Conservation (phyloP, 2,329 filamentous ascomycete genomes). For the Aureobasidium lini region DNA sequence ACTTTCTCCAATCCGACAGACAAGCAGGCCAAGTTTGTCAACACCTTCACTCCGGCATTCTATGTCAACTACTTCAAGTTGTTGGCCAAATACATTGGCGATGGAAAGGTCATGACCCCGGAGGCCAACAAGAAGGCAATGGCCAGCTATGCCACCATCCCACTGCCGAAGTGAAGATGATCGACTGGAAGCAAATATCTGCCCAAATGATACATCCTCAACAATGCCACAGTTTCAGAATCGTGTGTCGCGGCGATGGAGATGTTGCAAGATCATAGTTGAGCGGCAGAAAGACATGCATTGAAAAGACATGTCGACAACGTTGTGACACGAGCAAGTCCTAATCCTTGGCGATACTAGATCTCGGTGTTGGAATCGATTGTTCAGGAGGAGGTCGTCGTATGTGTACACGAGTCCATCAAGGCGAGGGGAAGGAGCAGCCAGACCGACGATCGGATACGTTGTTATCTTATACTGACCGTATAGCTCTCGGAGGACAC, state of each 20-base stretch:
- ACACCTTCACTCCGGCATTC: slow-evolving; percentile 50
- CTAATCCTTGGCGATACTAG: too few relatives aligned
- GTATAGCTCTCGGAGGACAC: neutral
- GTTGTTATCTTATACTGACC: too few relatives aligned
- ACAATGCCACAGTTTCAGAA: neutral
- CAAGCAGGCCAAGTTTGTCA: slow-evolving; percentile 48
- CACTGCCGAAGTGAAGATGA: neutral
- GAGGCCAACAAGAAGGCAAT: slow-evolving; percentile 44
- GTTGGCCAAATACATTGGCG: slow-evolving; percentile 36
- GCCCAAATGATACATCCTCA: too few relatives aligned
- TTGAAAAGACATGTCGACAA: too few relatives aligned
- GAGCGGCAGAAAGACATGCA: too few relatives aligned
- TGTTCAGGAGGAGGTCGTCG: neutral
- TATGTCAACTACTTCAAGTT: slow-evolving; percentile 53
- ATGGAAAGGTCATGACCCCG: slow-evolving; percentile 39
- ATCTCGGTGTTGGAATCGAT: neutral
- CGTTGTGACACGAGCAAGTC: too few relatives aligned
- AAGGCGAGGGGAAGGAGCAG: too few relatives aligned
- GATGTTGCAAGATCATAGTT: too few relatives aligned
- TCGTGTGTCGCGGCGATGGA: too few relatives aligned
- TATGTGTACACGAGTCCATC: neutral
- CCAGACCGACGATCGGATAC: too few relatives aligned
- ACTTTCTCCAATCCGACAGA: slow-evolving; percentile 50
- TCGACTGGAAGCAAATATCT: neutral
- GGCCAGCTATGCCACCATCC: slow-evolving; percentile 41